These are phyloP conservation scores for Zygosaccharomyces rouxii DNA, from an alignment of 805 yeast species.

Conservation along the genomic window DNA sequence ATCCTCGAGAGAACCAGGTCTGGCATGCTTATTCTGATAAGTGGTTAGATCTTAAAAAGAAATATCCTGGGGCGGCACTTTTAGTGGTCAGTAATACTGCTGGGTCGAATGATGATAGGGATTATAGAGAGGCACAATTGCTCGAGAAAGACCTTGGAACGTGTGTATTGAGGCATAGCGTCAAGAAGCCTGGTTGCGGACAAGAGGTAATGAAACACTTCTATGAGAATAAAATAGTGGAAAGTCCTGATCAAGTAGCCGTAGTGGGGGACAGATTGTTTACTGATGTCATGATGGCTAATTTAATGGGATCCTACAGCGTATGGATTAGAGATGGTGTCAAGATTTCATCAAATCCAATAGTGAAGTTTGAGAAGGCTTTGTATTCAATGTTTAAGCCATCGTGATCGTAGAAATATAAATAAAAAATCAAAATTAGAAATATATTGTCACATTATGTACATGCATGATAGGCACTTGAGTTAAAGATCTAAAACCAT, in stretches of 20 bases:
- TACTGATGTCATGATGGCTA: conserved; percentile 93
- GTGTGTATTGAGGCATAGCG: conserved; percentile 61
- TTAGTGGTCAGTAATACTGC: conserved; percentile 90
- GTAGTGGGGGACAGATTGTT: conserved; percentile 87
- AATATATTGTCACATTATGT: not conserved
- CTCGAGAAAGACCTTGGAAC: conserved; percentile 67
- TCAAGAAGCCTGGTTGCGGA: conserved; percentile 80
- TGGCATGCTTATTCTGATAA: conserved; percentile 63
- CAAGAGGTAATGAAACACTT: conserved; percentile 63
- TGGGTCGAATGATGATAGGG: conserved; percentile 74
- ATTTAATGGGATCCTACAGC: conserved; percentile 82
- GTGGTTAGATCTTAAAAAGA: conserved; percentile 52
- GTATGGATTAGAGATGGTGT: conserved; percentile 86
- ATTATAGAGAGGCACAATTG: conserved; percentile 52
- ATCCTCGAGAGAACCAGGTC: conserved; percentile 70
- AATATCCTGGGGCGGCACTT: conserved; percentile 59
- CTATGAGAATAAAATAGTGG: conserved; percentile 41
- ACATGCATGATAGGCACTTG: not conserved
- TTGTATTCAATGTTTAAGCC: conserved; percentile 10
- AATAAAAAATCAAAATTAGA: not conserved
- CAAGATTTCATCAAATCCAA: conserved; percentile 36
- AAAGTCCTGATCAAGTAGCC: conserved; percentile 59
- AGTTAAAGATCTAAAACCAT: conserved; percentile 48
- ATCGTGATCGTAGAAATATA: not conserved
- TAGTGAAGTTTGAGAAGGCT: conserved; percentile 20